phyloP scores from a whole-genome alignment of 495 filamentous ascomycete genomes.

The Neurospora sp. region DNA sequence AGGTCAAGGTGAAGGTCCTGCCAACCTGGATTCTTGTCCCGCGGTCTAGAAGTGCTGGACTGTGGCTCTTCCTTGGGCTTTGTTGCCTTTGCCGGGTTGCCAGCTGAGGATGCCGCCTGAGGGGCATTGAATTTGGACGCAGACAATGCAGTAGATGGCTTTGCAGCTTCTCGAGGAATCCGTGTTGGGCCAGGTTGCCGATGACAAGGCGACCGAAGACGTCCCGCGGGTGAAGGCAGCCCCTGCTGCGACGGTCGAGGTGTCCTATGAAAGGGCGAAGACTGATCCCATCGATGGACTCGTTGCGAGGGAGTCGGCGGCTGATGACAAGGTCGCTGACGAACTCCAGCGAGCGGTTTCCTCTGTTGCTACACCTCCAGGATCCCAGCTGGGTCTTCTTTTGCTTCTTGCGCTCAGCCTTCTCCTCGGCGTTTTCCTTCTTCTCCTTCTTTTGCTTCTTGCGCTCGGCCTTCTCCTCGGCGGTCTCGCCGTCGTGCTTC shows the following conservation, averaged over 20 bases:
- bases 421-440: not conserved
- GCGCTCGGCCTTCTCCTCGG: not conserved
- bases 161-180: not conserved
- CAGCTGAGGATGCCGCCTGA: not conserved
- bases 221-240: not conserved
- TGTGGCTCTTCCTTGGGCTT: slow-evolving; percentile 18
- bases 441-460: not conserved
- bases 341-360: not conserved
- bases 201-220: not conserved
- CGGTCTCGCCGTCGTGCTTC: not conserved
- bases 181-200: not conserved
- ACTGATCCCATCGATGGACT: not conserved
- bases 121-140: slow-evolving; percentile 1
- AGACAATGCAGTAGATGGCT: slow-evolving; percentile 6
- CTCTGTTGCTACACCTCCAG: not conserved
- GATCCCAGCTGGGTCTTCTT: not conserved
- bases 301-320: not conserved
- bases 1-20: not conserved
- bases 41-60: slow-evolving; percentile 5
- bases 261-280: not conserved
- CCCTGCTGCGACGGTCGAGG: not conserved
- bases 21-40: not conserved
- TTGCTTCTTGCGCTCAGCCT: no score
- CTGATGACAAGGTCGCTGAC: not conserved
- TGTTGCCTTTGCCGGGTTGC: slow-evolving; percentile 5